phyloP scores from a whole-genome alignment of 2,329 filamentous ascomycete species.

The Pyrenophora tritici-repentis region DNA sequence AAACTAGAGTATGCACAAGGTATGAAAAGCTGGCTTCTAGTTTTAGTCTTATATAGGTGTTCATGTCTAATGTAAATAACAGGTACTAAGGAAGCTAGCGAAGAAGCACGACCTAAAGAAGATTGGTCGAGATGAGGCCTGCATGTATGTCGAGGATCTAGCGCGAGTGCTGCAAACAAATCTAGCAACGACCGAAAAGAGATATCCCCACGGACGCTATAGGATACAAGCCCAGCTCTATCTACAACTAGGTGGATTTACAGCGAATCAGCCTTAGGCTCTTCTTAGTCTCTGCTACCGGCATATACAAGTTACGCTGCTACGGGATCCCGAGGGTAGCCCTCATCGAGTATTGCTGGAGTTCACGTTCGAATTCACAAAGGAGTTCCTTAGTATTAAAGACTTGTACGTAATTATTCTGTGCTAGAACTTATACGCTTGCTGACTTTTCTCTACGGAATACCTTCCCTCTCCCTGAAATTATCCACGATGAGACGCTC shows the following conservation, averaged over 20 bases:
- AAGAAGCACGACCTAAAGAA: constrained; percentile 25
- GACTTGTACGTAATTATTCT: neutral
- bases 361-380: constrained; percentile 16
- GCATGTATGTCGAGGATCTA: constrained; percentile 23
- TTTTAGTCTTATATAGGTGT: neutral
- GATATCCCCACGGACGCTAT: constrained; percentile 16
- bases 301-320: constrained; percentile 12
- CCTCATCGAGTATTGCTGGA: constrained; percentile 12
- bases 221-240: constrained; percentile 24
- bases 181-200: constrained; percentile 20
- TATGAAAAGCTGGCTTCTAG: constrained; percentile 2
- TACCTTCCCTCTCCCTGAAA: constrained; percentile 37
- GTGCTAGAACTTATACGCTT: neutral
- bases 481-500: constrained; percentile 42
- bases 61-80: constrained; percentile 7
- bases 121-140: constrained; percentile 17
- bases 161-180: constrained; percentile 26
- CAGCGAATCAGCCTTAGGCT: constrained; percentile 18
- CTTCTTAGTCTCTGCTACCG: constrained; percentile 11
- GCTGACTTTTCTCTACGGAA: constrained; percentile 17
- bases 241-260: constrained; percentile 20
- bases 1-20: constrained; percentile 16
- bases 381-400: neutral
- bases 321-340: constrained; percentile 9
- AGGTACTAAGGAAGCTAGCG: constrained; percentile 21